Conservation (phyloP, 176 grass and related monocot species). For the Triticum dicoccoides region DNA sequence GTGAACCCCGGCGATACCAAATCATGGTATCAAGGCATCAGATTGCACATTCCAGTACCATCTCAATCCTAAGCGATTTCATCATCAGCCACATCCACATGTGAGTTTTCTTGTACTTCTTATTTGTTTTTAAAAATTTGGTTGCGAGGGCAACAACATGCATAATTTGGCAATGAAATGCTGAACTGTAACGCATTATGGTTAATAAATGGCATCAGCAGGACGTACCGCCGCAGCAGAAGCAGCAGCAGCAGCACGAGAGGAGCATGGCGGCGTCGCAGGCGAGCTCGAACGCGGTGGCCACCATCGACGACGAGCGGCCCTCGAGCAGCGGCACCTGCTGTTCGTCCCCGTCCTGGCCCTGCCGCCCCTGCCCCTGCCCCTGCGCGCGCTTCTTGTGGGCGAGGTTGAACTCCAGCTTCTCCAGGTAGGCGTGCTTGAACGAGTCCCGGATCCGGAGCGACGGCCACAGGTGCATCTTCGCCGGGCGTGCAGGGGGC, state of each 20-base stretch:
- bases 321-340: slow-evolving; percentile 59
- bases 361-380: slow-evolving; percentile 4
- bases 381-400: slow-evolving; percentile 48
- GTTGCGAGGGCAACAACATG: background rate
- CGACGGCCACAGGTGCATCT: slow-evolving; percentile 97
- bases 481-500: background rate
- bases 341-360: background rate
- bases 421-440: slow-evolving; percentile 69
- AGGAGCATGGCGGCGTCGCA: slow-evolving; percentile 63
- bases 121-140: background rate
- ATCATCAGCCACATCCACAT: background rate
- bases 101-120: background rate
- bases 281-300: slow-evolving; percentile 29
- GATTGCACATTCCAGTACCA: slow-evolving; percentile 1
- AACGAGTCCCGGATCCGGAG: slow-evolving; percentile 81
- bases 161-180: background rate
- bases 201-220: background rate
- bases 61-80: background rate
- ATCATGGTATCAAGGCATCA: background rate
- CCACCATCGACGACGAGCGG: background rate
- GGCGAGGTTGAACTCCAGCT: slow-evolving; percentile 77
- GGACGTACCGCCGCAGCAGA: slow-evolving; percentile 71
- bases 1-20: background rate
- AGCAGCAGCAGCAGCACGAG: slow-evolving; percentile 79
- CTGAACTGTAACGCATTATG: background rate